These are phyloP conservation scores for Citrus sp. DNA, from an alignment of 345 rosid genomes.

Conservation along the genomic window DNA sequence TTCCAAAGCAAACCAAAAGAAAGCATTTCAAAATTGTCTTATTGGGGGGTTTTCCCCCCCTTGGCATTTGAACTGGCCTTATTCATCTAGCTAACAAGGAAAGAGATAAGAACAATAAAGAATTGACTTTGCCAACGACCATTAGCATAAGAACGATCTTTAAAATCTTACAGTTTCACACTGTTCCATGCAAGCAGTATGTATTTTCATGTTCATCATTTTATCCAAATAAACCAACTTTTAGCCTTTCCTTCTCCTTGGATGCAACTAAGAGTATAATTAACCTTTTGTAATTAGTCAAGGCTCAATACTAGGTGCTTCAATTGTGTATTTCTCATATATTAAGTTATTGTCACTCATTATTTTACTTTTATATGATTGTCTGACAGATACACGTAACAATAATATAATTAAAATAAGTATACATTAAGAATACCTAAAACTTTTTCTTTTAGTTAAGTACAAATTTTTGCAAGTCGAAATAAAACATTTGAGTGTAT, in stretches of 20 bases:
- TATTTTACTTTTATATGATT: too few species aligned
- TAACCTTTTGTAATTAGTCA: too few species aligned
- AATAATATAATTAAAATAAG: accelerated
- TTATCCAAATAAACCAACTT: too few species aligned
- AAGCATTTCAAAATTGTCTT: slow-evolving; percentile 12
- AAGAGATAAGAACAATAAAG: background rate
- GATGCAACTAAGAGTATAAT: too few species aligned
- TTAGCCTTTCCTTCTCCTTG: too few species aligned
- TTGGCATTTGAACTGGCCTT: slow-evolving; percentile 13
- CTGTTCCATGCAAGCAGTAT: too few species aligned
- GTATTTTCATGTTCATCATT: too few species aligned
- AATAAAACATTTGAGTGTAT: too few species aligned
- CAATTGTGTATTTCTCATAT: background rate
- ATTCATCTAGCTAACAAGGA: background rate
- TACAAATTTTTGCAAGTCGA: too few species aligned
- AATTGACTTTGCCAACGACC: background rate
- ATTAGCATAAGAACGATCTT: background rate
- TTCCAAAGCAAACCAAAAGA: slow-evolving; percentile 32
- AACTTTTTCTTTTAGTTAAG: accelerated
- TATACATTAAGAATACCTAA: background rate
- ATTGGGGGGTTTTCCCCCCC: slow-evolving; percentile 5
- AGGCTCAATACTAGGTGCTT: too few species aligned
- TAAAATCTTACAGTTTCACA: background rate
- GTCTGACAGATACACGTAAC: background rate
- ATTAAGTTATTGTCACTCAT: background rate